phyloP scores from a whole-genome alignment of 192 early-diverging fungal species.

The Neocallimastix lanati region DNA sequence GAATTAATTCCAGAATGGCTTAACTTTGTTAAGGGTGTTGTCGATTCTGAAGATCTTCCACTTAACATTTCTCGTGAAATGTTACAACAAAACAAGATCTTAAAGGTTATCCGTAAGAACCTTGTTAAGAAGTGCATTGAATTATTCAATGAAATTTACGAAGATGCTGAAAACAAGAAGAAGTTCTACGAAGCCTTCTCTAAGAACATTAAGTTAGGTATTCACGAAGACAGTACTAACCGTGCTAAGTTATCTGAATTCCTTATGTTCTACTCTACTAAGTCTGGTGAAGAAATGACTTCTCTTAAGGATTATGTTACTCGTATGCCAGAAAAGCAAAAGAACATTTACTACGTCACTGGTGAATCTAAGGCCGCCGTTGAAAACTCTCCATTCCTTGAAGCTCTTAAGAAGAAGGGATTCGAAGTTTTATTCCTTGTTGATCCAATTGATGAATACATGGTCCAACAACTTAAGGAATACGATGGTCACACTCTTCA shows the following conservation, averaged over 20 bases:
- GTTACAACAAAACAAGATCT: conserved; percentile 99
- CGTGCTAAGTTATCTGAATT: conserved; percentile 91
- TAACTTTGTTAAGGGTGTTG: conserved; percentile 98
- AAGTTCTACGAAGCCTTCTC: conserved; percentile 99
- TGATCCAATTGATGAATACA: conserved; percentile 99
- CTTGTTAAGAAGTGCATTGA: conserved; percentile 98
- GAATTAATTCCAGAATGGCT: conserved; percentile 99
- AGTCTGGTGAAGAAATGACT: conserved; percentile 92
- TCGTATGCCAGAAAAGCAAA: conserved; percentile 99
- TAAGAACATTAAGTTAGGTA: conserved; percentile 99
- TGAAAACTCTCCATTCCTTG: conserved; percentile 95
- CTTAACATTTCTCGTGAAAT: conserved; percentile 99
- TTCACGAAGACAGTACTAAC: conserved; percentile 97
- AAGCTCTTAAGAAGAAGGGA: conserved; percentile 97
- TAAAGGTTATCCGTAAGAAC: conserved; percentile 99
- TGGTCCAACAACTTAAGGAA: conserved; percentile 95
- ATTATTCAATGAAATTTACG: conserved; percentile 89
- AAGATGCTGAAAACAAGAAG: conserved; percentile 85
- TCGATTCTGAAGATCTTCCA: conserved; percentile 99
- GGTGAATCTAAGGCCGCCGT: conserved; percentile 84
- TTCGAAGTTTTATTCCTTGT: conserved; percentile 97
- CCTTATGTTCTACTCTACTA: conserved; percentile 95
- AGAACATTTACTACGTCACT: conserved; percentile 99
- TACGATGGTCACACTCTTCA: conserved; percentile 98
- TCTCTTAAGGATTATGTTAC: conserved; percentile 99